These are phyloP conservation scores for Leccinum barrowsii DNA, from an alignment of 768 basidiomycete genomes.

Conservation along the genomic window DNA sequence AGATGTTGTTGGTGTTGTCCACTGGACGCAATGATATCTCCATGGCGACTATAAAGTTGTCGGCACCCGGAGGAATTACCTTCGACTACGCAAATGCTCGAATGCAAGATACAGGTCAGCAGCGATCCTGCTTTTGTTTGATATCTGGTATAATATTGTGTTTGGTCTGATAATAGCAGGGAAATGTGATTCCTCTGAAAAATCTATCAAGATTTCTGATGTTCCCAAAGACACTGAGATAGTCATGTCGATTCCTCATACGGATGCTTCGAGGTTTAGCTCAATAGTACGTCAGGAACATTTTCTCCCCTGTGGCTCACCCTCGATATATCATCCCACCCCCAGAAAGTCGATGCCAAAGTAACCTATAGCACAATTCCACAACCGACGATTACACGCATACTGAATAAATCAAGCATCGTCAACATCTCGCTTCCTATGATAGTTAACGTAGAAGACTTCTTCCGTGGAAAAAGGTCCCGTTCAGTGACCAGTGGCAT, in stretches of 20 bases:
- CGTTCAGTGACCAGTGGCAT: not conserved
- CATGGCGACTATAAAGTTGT: constrained; percentile 50
- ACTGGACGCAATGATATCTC: constrained; percentile 68
- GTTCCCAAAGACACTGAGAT: constrained; percentile 45
- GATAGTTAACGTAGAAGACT: constrained; percentile 93
- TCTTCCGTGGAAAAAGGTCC: constrained; percentile 83
- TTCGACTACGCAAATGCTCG: constrained; percentile 43
- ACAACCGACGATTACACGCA: constrained; percentile 52
- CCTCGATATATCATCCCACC: constrained; percentile 1
- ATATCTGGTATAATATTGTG: constrained; percentile 1
- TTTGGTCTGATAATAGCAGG: constrained; percentile 16
- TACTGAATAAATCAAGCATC: constrained; percentile 48
- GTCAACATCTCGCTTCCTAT: constrained; percentile 76
- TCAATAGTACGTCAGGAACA: constrained; percentile 48
- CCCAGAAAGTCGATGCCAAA: constrained; percentile 63
- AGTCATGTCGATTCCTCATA: constrained; percentile 60
- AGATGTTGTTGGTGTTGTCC: constrained; percentile 52
- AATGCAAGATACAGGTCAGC: constrained; percentile 35
- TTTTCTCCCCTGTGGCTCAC: not conserved
- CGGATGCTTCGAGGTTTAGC: constrained; percentile 57
- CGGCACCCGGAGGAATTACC: constrained; percentile 50
- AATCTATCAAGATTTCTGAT: constrained; percentile 46
- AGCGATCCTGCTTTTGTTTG: constrained; percentile 8
- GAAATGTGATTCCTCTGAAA: constrained; percentile 36
- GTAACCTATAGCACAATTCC: constrained; percentile 64